A percentile compares a stretch with the other conserved stretches of the same genome.
Conservation (phyloP, 2,329 filamentous ascomycete species). For the Arthrinium phaeospermum region DNA sequence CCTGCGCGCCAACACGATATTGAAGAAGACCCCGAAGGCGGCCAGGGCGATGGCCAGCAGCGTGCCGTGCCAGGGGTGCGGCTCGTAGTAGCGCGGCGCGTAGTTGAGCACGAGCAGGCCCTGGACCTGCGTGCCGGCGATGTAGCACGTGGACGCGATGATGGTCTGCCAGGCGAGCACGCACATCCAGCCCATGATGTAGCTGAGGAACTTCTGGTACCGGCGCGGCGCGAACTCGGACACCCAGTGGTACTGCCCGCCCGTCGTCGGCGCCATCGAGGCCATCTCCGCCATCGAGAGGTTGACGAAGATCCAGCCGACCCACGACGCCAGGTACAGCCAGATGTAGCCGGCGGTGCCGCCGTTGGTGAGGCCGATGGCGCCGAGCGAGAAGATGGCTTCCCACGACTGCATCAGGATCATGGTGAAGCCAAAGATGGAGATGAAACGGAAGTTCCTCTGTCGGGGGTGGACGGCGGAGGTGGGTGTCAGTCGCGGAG, state of each 20-base stretch:
- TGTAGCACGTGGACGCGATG: constrained; percentile 25
- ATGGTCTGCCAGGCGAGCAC: constrained; percentile 24
- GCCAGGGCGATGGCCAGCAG: constrained; percentile 49
- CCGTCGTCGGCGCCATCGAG: constrained; percentile 23
- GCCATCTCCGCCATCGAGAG: constrained; percentile 26
- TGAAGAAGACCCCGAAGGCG: constrained; percentile 47
- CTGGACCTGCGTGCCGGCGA: constrained; percentile 29
- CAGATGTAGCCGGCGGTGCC: constrained; percentile 34
- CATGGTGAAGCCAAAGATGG: constrained; percentile 31
- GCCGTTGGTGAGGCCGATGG: constrained; percentile 27
- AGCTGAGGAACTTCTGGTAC: constrained; percentile 23
- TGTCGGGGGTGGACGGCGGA: not conserved
- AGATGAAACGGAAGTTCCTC: constrained; percentile 30
- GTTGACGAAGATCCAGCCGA: constrained; percentile 29
- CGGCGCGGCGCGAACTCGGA: constrained; percentile 22
- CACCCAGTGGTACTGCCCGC: constrained; percentile 25
- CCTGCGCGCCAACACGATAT: constrained; percentile 43
- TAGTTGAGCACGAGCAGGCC: constrained; percentile 28
- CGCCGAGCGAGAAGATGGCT: constrained; percentile 27
- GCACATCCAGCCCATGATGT: constrained; percentile 24
- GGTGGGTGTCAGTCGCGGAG: not conserved
- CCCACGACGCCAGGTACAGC: constrained; percentile 29
- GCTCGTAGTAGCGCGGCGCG: constrained; percentile 24
- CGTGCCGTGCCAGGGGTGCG: constrained; percentile 42
- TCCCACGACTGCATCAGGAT: constrained; percentile 30